Evolutionary conservation across 495 filamentous ascomycete genomes (phyloP).

Genomic region (Neurospora africana): DNA sequence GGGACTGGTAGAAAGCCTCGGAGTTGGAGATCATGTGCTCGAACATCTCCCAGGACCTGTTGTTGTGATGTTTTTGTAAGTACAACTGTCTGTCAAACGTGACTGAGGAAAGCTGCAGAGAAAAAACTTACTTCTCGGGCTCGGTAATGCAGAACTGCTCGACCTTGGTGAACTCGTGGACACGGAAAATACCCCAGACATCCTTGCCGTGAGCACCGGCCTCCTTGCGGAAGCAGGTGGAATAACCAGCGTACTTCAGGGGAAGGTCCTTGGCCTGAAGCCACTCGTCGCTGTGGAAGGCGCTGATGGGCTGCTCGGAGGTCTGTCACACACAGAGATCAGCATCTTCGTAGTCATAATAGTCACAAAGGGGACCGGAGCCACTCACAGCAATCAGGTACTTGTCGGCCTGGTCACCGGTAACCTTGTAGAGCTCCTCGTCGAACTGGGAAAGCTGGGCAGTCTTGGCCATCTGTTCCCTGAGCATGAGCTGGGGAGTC

Average conservation of each 20-base stretch:
- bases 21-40: slow-evolving; percentile 83
- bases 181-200: slow-evolving; percentile 96
- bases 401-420: slow-evolving; percentile 77
- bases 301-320: slow-evolving; percentile 88
- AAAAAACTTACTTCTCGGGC: slow-evolving; percentile 55
- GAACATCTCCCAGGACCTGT: slow-evolving; percentile 72
- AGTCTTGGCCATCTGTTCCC: slow-evolving; percentile 96
- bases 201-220: slow-evolving; percentile 88
- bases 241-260: slow-evolving; percentile 88
- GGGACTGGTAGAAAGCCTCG: slow-evolving; percentile 88
- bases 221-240: slow-evolving; percentile 90
- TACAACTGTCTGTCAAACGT: background rate
- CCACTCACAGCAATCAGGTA: slow-evolving; percentile 69
- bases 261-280: slow-evolving; percentile 74
- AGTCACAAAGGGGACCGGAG: background rate
- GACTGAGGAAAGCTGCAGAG: background rate
- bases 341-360: background rate
- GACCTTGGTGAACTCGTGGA: slow-evolving; percentile 98
- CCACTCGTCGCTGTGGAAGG: slow-evolving; percentile 91
- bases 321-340: slow-evolving; percentile 34
- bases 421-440: slow-evolving; percentile 94
- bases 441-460: slow-evolving; percentile 96
- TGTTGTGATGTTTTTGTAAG: background rate
- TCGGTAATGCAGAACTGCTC: slow-evolving; percentile 93
- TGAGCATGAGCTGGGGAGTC: slow-evolving; percentile 92